phyloP scores from a whole-genome alignment of 495 filamentous ascomycete genomes.

The Penicillium soppii region DNA sequence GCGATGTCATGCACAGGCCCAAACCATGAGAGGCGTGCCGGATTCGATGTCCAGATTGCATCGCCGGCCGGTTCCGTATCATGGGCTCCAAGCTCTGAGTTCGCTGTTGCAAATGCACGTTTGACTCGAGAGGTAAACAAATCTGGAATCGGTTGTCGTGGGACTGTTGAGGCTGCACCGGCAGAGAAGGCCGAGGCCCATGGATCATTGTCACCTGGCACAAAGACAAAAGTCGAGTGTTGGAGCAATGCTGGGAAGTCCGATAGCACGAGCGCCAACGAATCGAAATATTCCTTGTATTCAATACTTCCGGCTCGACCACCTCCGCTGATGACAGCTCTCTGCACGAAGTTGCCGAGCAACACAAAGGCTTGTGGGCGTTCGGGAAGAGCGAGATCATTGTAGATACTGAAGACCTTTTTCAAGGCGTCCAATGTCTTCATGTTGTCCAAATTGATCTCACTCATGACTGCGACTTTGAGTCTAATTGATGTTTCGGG shows the following conservation, averaged over 20 bases:
- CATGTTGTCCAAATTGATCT: constrained; percentile 82
- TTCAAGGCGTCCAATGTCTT: constrained; percentile 71
- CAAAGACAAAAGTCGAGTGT: constrained; percentile 79
- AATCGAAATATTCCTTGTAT: constrained; percentile 93
- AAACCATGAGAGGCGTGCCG: constrained; percentile 75
- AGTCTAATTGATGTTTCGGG: constrained; percentile 33
- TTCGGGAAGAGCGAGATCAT: constrained; percentile 35
- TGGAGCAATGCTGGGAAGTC: constrained; percentile 85
- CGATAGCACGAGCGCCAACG: constrained; percentile 74
- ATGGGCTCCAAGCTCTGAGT: constrained; percentile 54
- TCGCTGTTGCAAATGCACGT: constrained; percentile 74
- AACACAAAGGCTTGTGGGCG: constrained; percentile 78
- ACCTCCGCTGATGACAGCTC: constrained; percentile 65
- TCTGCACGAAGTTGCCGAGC: constrained; percentile 78
- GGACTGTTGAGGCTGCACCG: constrained; percentile 75
- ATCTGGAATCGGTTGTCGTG: constrained; percentile 73
- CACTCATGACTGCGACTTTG: constrained; percentile 72
- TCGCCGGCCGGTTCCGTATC: constrained; percentile 57
- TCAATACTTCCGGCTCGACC: constrained; percentile 74
- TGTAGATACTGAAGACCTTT: constrained; percentile 72
- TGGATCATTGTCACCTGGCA: constrained; percentile 94
- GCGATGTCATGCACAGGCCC: constrained; percentile 83
- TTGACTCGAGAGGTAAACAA: constrained; percentile 82
- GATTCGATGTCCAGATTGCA: constrained; percentile 86
- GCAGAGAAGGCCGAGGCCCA: constrained; percentile 85